Evolutionary conservation across 306 rosid species (phyloP), one percentile per base, ranked within the genome.

Genomic region (Casuarina glauca): DNA sequence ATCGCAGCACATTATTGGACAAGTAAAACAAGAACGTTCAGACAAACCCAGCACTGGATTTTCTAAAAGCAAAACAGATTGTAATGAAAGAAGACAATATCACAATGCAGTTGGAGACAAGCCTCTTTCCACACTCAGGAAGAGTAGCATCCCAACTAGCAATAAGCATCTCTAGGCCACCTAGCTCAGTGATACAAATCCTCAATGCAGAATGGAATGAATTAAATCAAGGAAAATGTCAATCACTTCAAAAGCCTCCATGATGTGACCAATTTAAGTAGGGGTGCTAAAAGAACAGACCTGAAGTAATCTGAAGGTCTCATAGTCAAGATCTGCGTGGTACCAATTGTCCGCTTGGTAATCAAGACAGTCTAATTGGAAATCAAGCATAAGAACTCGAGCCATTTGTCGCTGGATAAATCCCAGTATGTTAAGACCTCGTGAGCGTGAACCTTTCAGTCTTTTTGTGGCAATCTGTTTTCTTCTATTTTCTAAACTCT

Each of bases 321-420:
- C 98, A n/a, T 75, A 95, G 79, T 95, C 98, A 44, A 95, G 97
- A 85, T 95, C 98, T 49, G 98, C 97, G 81, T 95, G 98, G 85
- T 82, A 90, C 93, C 93, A 95, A 81, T 93, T 95, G 20, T 83
- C 76, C 80, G 89, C 77, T 78, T 93, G 81, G 77, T 92, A 95
- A 87, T 85, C 81, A 44, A 95, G 96, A 79, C 91, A 91, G 78
- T 95, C 98, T 75, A 92, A 79, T 71, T 95, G 98, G 79, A 95
- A 95, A 81, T 92, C 96, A 71, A 95, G 98, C 26, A 0, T 76
- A 61, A 95, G 92, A 81, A 91, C 72, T 69, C 82, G 86, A 76
- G 98, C 98, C 97, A 95, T 95, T 85, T 93, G 97, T 69, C 97
- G 88, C 75, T 95, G 98, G 84, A 95, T 91, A 87, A 81, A 95